phyloP scores from a whole-genome alignment of 441 rosid genomes.

The Gossypium schwendimanii region DNA sequence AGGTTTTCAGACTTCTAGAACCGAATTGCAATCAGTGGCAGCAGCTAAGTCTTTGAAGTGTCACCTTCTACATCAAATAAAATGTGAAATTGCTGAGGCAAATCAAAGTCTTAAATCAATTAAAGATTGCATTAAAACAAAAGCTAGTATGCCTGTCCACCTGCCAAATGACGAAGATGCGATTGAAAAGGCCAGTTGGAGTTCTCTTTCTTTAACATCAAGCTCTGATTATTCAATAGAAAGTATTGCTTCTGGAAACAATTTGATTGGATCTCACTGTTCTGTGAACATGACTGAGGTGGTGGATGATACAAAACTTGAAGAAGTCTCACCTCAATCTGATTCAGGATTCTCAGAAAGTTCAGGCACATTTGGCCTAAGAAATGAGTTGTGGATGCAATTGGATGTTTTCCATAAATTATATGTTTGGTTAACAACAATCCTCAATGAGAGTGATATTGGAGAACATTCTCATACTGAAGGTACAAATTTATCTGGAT shows the following conservation, averaged over 20 bases:
- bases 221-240: constrained; percentile 43
- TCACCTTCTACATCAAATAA: constrained; percentile 33
- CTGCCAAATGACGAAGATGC: constrained; percentile 30
- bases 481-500: constrained; percentile 36
- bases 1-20: constrained; percentile 9
- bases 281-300: constrained; percentile 19
- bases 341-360: constrained; percentile 18
- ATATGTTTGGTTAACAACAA: constrained; percentile 24
- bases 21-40: constrained; percentile 12
- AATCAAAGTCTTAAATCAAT: constrained; percentile 31
- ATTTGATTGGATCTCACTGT: constrained; percentile 21
- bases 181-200: constrained; percentile 40
- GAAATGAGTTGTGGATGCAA: constrained; percentile 42
- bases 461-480: constrained; percentile 19
- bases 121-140: constrained; percentile 28
- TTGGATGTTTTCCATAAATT: constrained; percentile 36
- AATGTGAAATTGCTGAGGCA: constrained; percentile 36
- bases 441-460: constrained; percentile 23
- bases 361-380: constrained; percentile 25
- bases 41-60: constrained; percentile 16
- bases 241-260: constrained; percentile 22
- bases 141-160: constrained; percentile 20
- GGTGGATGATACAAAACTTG: constrained; percentile 17
- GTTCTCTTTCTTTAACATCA: constrained; percentile 50
- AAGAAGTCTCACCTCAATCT: constrained; percentile 24